Conservation (phyloP, 179 eudicot genomes). For the Vitellaria paradoxa region DNA sequence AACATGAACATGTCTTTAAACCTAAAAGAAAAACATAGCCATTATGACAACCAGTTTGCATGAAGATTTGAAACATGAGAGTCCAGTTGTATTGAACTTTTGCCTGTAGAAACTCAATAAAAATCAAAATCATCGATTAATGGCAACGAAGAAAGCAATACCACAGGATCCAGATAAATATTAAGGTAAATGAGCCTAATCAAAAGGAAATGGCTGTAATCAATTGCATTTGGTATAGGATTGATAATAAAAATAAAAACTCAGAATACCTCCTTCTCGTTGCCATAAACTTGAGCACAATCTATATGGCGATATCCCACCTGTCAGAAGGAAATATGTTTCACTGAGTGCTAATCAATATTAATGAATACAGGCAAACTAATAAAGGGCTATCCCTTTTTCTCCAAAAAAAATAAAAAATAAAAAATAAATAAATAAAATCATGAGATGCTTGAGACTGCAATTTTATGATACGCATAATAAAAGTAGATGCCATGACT, state of each 20-base stretch:
- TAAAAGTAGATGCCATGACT: not conserved
- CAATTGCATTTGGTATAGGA: not conserved
- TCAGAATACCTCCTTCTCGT: constrained; percentile 64
- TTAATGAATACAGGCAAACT: not conserved
- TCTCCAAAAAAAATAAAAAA: not conserved
- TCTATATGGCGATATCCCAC: constrained; percentile 82
- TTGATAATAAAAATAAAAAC: not conserved
- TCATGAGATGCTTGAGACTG: not conserved
- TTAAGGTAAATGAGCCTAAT: not conserved
- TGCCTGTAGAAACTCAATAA: not conserved
- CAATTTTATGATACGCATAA: not conserved
- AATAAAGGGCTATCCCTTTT: not conserved
- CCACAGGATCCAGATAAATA: not conserved
- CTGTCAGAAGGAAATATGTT: constrained; percentile 32
- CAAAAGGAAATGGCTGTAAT: too few relatives aligned
- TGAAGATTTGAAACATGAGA: not conserved
- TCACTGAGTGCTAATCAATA: not conserved
- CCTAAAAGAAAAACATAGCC: not conserved
- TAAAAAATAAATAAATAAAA: too few relatives aligned
- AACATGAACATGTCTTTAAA: not conserved
- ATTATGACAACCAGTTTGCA: not conserved
- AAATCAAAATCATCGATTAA: too few relatives aligned
- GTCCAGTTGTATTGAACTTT: not conserved
- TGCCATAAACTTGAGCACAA: constrained; percentile 65
- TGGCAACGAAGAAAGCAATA: not conserved